Evolutionary conservation across 108 stramenopile species (phyloP).

Genomic region (Nitzschia sp.): DNA sequence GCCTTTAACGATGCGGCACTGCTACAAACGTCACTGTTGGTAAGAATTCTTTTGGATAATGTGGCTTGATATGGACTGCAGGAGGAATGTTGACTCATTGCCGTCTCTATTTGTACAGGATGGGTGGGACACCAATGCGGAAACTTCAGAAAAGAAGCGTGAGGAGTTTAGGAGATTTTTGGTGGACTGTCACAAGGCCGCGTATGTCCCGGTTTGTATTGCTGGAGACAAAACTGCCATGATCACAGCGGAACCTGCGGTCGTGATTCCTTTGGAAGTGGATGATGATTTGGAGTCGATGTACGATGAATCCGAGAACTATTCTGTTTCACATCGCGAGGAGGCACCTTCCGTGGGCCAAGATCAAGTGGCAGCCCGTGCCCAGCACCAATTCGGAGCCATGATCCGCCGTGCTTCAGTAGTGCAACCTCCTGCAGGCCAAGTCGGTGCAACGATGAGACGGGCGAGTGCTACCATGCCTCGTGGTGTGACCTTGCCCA

Average conservation of each 20-base stretch:
- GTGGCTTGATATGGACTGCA: not conserved
- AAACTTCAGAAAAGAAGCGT: constrained; percentile 55
- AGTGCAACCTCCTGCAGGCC: not conserved
- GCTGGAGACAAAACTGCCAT: constrained; percentile 44
- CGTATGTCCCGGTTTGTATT: constrained; percentile 88
- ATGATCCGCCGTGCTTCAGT: constrained; percentile 31
- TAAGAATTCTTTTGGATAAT: not conserved
- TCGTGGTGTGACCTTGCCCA: not conserved
- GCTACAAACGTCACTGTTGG: constrained; percentile 74
- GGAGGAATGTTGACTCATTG: not conserved
- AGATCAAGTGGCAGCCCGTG: constrained; percentile 9
- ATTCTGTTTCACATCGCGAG: constrained; percentile 1
- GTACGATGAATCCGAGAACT: not conserved
- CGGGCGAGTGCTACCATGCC: constrained; percentile 2
- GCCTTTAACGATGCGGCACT: constrained; percentile 78
- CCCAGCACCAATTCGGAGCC: constrained; percentile 26
- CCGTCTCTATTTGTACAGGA: constrained; percentile 23
- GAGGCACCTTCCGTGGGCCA: not conserved
- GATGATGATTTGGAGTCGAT: constrained; percentile 13
- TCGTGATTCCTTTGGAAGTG: constrained; percentile 47
- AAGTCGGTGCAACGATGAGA: constrained; percentile 18
- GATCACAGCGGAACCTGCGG: constrained; percentile 77
- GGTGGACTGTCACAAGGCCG: constrained; percentile 87
- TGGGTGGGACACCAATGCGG: constrained; percentile 70
- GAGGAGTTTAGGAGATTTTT: constrained; percentile 79